Percentiles rank a stretch among this genome's conserved stretches.
Conservation (phyloP, 768 basidiomycete species). For the Lyophyllum atratum region DNA sequence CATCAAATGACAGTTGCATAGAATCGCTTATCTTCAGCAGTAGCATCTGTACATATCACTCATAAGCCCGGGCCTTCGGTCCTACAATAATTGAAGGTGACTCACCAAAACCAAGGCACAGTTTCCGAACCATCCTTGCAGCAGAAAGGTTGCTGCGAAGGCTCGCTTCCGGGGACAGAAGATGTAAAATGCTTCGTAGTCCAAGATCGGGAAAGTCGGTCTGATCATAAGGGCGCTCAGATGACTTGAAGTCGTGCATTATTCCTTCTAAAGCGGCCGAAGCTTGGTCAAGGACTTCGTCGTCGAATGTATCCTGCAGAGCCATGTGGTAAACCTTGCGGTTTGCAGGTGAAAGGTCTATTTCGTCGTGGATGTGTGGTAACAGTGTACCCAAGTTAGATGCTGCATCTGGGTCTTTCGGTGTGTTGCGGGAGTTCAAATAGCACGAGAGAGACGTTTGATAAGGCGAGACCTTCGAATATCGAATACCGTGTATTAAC, state of each 20-base stretch:
- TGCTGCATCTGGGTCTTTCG: not conserved
- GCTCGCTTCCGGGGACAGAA: conserved; percentile 12
- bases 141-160: conserved; percentile 12
- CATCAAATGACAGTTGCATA: not conserved
- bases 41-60: not conserved
- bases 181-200: conserved; percentile 3
- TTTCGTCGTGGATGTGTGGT: not conserved
- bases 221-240: not conserved
- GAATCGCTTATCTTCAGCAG: not conserved
- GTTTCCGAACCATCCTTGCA: not conserved
- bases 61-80: not conserved
- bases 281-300: conserved; percentile 14
- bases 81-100: not conserved
- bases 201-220: conserved; percentile 2
- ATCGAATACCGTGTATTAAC: not conserved
- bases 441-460: not conserved
- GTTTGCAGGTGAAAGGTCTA: conserved; percentile 1
- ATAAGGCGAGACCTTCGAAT: not conserved
- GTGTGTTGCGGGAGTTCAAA: not conserved
- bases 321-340: conserved; percentile 12
- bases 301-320: conserved; percentile 15
- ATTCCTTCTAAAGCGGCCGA: conserved; percentile 8
- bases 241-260: not conserved
- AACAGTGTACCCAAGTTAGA: not conserved
- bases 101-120: not conserved